Percentiles rank a stretch among this genome's conserved stretches.
Evolutionary conservation across 371 early-diverging fungal genomes (phyloP).

Genomic region (Lichtheimia hyalospora): DNA sequence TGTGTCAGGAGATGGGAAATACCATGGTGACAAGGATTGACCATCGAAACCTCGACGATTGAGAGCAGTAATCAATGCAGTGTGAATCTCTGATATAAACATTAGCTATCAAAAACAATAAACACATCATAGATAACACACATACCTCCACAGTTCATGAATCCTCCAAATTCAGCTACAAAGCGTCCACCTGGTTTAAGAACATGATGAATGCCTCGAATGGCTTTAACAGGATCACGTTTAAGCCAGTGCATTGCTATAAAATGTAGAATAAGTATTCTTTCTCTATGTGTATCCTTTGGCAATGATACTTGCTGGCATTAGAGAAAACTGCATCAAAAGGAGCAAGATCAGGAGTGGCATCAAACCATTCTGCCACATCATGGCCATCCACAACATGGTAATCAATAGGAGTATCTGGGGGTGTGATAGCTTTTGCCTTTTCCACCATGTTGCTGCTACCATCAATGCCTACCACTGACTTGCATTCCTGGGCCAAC

Average conservation of each 20-base stretch:
- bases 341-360: constrained; percentile 16
- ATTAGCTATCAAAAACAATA: too few relatives aligned
- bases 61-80: constrained; percentile 56
- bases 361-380: constrained; percentile 41
- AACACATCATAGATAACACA: not conserved
- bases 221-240: constrained; percentile 56
- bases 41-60: constrained; percentile 58
- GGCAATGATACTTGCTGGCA: constrained; percentile 38
- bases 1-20: constrained; percentile 58
- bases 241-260: constrained; percentile 77
- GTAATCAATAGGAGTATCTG: constrained; percentile 26
- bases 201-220: constrained; percentile 53
- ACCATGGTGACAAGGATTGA: constrained; percentile 62
- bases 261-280: constrained; percentile 7
- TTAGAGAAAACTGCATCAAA: constrained; percentile 69
- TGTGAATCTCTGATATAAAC: constrained; percentile 42
- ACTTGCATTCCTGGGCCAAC: constrained; percentile 42
- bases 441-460: constrained; percentile 62
- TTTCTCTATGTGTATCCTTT: too few relatives aligned
- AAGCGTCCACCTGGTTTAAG: constrained; percentile 62
- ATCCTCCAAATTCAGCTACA: constrained; percentile 68
- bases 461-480: constrained; percentile 64
- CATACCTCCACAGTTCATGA: constrained; percentile 49
- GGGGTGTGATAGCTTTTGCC: constrained; percentile 30
- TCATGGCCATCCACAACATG: constrained; percentile 59